Base-by-base conservation (phyloP, 1,139 yeast genomes). In the Eremothecium sinecaudum region DNA sequence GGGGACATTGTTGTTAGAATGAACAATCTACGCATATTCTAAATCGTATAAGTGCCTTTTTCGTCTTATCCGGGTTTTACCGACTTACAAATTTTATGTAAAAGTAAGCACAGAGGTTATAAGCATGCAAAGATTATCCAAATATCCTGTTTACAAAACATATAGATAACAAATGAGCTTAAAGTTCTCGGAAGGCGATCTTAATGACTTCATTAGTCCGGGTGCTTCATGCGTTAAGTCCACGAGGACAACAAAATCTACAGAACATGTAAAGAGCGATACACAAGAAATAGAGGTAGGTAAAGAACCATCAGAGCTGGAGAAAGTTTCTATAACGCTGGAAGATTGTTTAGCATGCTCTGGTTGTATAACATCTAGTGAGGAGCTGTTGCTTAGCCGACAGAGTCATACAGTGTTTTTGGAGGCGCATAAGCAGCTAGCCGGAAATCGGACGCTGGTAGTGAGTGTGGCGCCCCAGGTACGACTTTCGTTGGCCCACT, bases 291-390 rank as follows among this genome's bases (percentile, higher is more conserved):
- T 77, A 5, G 93, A 83, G 48, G 81, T 81, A 4, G 71, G 78
- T 3, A 64, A 67, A 31, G 82, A 79, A 42, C 61, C 66, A 11
- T 64, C 64, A 28, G 58, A 63, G 25, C 65, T 86, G 6, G 70
- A 79, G 23, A 79, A 87, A 31, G 98, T 96, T 0, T 90, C 82
- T 47, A 90, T 90, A 34, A 80, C 93, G 2, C 61, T 90, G 29
- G 77, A 87, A 7, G 99, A 90, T 63, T 90, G 99, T 59, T 64
- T 90, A 34, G 98, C 98, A 0, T 90, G 99, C 52, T 78, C 94
- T 3, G 99, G 99, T 2, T 90, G 99, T 58, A 86, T 90, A 41
- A 90, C 98, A 0, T 82, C 94, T 8, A 94, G 96, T 10, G 99
- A 90, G 53, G 94, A 87, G 46, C 87, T 90, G 14, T 63, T 90